A percentile compares a stretch with the other conserved stretches of the same genome.
phyloP scores from a whole-genome alignment of 305 asterid genomes.

The Fraxinus velutina region DNA sequence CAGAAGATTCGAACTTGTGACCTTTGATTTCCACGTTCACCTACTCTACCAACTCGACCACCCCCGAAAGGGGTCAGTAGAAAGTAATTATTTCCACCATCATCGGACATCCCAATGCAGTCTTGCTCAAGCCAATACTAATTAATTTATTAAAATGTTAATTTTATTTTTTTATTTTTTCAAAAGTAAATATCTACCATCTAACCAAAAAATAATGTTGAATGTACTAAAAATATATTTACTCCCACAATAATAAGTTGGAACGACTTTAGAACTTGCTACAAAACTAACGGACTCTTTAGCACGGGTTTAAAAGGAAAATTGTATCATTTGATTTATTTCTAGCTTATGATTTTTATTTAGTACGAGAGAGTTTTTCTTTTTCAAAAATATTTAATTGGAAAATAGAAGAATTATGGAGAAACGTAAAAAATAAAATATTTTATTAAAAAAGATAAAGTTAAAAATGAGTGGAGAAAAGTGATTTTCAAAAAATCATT shows the following conservation, averaged over 20 bases:
- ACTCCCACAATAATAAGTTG: neutral
- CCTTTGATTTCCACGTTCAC: no score
- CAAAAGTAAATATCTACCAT: neutral
- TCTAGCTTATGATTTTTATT: neutral
- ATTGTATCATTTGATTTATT: neutral
- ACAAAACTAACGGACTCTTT: neutral
- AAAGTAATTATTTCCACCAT: neutral
- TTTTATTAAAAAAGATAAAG: no score
- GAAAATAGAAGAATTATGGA: neutral
- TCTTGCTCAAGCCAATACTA: neutral
- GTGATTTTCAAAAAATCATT: no score
- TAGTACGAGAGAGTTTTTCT: neutral
- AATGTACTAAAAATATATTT: neutral
- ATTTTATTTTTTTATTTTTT: no score
- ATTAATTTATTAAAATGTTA: neutral
- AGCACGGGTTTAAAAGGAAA: neutral
- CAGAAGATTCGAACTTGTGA: no score
- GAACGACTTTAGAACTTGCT: neutral
- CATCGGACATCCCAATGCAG: no score
- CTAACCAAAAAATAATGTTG: neutral
- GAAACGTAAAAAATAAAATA: neutral
- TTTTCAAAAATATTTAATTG: no score
- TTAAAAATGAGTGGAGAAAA: no score
- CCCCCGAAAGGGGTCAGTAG: neutral
- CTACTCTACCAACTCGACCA: no score